Base-by-base conservation (phyloP, 176 grass and related monocot species). In the Urochloa ruziziensis region DNA sequence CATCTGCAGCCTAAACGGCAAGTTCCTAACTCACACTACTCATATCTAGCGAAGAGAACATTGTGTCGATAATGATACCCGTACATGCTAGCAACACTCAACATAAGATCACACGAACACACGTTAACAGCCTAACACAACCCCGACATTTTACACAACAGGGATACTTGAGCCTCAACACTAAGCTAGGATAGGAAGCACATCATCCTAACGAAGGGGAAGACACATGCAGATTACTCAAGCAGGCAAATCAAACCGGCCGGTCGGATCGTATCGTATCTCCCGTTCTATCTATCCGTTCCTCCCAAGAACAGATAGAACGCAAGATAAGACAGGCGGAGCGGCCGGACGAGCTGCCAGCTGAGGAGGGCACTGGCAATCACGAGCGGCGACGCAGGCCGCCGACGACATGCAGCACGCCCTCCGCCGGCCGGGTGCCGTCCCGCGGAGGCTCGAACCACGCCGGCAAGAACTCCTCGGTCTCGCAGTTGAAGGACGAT, bases 201-300 rank as follows among this genome's bases (percentile, higher is more conserved):
- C n/a, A n/a, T n/a, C n/a, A n/a, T n/a, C n/a, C n/a, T n/a, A n/a
- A n/a, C 32, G 4, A 59, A 14, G 9, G 25, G 0, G n/a, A 44
- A 18, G 14, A 19, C 54, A 25, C 4, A 52, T 28, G 40, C 21
- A 51, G 12, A 39, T 39, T 15, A 21, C 21, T 28, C 4, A 16
- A 0, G 17, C 10, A 29, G n/a, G n/a, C n/a, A n/a, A n/a, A 10
- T 24, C 54, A 6, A 21, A 3, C 39, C 4, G 9, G 23, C 23
- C 21, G 27, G 7, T 2, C 16, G 3, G 53, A 27, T 51, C 59
- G 77, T 90, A 27, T 51, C 59, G 77, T 90, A 83, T 92, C 90
- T 90, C 63, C 74, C 90, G 61, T 82, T 95, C 93, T 90, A 92
- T 95, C 93, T 90, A 92, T 92, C 93, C 17, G 30, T 75, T 69